Evolutionary conservation across 495 filamentous ascomycete genomes (phyloP).

Genomic region (Xylaria bambusicola): DNA sequence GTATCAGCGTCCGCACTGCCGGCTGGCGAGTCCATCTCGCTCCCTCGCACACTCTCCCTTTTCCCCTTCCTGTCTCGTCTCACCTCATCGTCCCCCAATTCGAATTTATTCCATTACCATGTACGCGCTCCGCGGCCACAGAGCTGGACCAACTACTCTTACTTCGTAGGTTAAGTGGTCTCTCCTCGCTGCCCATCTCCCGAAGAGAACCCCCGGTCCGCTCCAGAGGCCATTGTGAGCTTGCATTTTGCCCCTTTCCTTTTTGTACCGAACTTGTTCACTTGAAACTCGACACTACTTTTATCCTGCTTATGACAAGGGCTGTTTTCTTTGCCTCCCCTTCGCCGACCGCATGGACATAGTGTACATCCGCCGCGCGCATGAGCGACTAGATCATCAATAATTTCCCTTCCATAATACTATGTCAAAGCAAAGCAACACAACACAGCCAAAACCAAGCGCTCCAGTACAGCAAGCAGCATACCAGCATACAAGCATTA

Average conservation of each 20-base stretch:
- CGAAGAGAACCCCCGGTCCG: conserved; percentile 11
- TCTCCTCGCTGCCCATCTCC: conserved; percentile 11
- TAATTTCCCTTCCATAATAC: conserved; percentile 11
- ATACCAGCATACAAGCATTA: conserved; percentile 11
- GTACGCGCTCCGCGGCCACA: conserved; percentile 13
- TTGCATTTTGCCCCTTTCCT: conserved; percentile 13
- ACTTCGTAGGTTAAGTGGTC: too few species aligned
- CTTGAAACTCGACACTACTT: conserved; percentile 11
- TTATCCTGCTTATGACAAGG: neutral
- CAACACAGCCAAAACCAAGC: neutral
- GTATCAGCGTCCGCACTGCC: neutral
- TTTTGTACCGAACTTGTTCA: conserved; percentile 10
- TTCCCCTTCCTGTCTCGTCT: conserved; percentile 15
- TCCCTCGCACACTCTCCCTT: conserved; percentile 17
- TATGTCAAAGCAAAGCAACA: neutral
- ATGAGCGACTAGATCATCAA: conserved; percentile 16
- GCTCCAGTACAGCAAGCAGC: neutral
- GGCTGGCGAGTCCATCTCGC: conserved; percentile 19
- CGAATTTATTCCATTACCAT: conserved; percentile 11
- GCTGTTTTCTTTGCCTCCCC: neutral
- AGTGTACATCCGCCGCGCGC: conserved; percentile 1
- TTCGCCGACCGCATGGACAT: neutral
- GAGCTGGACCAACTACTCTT: conserved; percentile 18
- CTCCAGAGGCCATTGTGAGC: conserved; percentile 9
- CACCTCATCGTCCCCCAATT: conserved; percentile 13